phyloP scores from a whole-genome alignment of 306 rosid genomes.

The Casuarina glauca region DNA sequence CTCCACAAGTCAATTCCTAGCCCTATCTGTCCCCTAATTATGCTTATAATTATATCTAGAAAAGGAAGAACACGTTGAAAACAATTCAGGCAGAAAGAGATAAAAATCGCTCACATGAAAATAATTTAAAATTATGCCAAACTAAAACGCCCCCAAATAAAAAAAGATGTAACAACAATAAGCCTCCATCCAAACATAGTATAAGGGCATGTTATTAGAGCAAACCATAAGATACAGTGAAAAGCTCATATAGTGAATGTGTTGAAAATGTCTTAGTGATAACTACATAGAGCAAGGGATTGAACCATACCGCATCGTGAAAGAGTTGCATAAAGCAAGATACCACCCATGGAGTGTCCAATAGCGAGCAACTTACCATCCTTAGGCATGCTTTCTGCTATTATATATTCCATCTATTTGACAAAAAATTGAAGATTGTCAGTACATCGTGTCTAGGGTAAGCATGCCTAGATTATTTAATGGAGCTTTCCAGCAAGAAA shows the following conservation, averaged over 20 bases:
- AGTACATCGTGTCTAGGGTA: constrained; percentile 3
- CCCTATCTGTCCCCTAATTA: too few relatives aligned
- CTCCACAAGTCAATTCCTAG: too few relatives aligned
- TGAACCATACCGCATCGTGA: constrained; percentile 75
- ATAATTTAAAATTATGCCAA: background rate
- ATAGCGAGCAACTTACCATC: constrained; percentile 95
- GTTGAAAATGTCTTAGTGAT: background rate
- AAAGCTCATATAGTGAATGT: background rate
- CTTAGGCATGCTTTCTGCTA: constrained; percentile 68
- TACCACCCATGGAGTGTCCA: constrained; percentile 99
- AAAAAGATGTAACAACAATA: background rate
- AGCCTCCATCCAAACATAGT: background rate
- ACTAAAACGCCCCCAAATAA: background rate
- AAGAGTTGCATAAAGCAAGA: constrained; percentile 83
- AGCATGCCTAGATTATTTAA: constrained; percentile 3
- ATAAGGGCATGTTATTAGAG: background rate
- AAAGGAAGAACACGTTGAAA: background rate
- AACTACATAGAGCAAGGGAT: constrained; percentile 21
- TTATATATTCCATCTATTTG: constrained; percentile 79
- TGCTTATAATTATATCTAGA: too few relatives aligned
- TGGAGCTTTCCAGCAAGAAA: constrained; percentile 48
- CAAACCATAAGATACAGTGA: background rate
- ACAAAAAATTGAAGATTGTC: constrained; percentile 20
- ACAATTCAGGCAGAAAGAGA: background rate
- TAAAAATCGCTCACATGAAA: background rate